Percentiles rank a stretch among this genome's conserved stretches.
These are phyloP conservation scores for Colletotrichum sp. DNA, from an alignment of 2,329 filamentous ascomycete species.

Conservation along the genomic window DNA sequence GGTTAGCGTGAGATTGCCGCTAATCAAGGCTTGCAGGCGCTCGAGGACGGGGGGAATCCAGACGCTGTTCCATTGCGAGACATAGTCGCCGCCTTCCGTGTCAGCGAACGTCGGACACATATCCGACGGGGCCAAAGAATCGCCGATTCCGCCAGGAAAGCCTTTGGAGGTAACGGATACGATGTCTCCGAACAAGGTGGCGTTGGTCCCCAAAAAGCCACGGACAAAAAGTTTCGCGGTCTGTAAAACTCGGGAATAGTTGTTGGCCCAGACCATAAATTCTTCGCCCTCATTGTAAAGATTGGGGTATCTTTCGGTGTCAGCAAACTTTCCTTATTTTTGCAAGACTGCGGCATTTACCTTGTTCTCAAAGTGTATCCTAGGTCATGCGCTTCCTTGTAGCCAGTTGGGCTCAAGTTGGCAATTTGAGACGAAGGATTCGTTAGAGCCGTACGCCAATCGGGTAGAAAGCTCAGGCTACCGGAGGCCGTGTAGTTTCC, in stretches of 20 bases:
- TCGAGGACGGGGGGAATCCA: conserved; percentile 58
- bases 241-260: conserved; percentile 67
- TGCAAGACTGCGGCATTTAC: conserved; percentile 16
- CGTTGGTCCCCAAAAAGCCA: conserved; percentile 64
- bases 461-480: conserved; percentile 58
- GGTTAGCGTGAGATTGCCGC: conserved; percentile 59
- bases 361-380: conserved; percentile 56
- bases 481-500: conserved; percentile 58
- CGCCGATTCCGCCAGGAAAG: conserved; percentile 57
- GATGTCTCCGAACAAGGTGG: conserved; percentile 57
- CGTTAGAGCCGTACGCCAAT: conserved; percentile 63
- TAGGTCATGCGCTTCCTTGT: conserved; percentile 64
- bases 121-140: conserved; percentile 68
- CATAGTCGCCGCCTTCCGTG: conserved; percentile 51
- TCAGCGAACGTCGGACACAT: conserved; percentile 65
- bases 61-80: conserved; percentile 50
- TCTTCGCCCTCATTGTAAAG: conserved; percentile 53
- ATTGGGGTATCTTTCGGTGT: conserved; percentile 42
- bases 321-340: not conserved
- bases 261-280: conserved; percentile 69
- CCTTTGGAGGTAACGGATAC: conserved; percentile 62
- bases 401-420: conserved; percentile 65
- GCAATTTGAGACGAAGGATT: conserved; percentile 61
- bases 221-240: conserved; percentile 65
- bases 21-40: conserved; percentile 58